Base-by-base conservation (phyloP, 2,329 filamentous ascomycete genomes). In the Monascus ruber region DNA sequence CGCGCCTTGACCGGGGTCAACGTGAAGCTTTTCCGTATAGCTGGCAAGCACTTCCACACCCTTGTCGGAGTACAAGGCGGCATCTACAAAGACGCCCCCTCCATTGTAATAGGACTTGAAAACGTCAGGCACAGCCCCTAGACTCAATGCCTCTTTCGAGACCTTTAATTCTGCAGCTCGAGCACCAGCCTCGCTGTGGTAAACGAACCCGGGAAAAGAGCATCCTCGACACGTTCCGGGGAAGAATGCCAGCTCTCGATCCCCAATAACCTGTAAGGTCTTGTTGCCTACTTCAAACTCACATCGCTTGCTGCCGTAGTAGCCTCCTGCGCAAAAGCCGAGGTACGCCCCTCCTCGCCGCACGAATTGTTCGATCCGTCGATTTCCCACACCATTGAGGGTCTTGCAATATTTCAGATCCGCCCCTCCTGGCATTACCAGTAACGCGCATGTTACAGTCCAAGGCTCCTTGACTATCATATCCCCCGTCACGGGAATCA, bases 361-460 rank as follows among this genome's bases (percentile, higher is more conserved):
- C 36, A 98, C 85, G 54, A 83, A 98, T 49, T 89, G 81, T 40
- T 73, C 70, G 59, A 98, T 95, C 47, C 77, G 75, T 29, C 82
- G 74, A 60, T 96, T 98, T 1, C 89, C 91, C 38, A 79, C 72
- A 29, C 91, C 91, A 59, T 96, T 91, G 46, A 98, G 73, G 2
- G 78, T 79, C 26, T 83, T 79, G 61, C 88, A 94, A 62, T 95
- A 98, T 36, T 83, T 85, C 37, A 93, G 71, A 56, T 98, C 91
- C n/a, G 85, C 89, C 27, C 91, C 91, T 24, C 91, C 91, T 1
- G 91, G 91, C 38, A 98, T 78, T 2, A 96, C 88, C 5, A 98
- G 74, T 6, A 96, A 73, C 0, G 87, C 86, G 59, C 89, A 96
- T 2, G 85, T 83, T 3, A 82, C 69, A 1, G 79, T 74, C 91